Evolutionary conservation across 306 rosid species (phyloP), one percentile per base, ranked within the genome.

Genomic region (Hippophae gyantsensis): DNA sequence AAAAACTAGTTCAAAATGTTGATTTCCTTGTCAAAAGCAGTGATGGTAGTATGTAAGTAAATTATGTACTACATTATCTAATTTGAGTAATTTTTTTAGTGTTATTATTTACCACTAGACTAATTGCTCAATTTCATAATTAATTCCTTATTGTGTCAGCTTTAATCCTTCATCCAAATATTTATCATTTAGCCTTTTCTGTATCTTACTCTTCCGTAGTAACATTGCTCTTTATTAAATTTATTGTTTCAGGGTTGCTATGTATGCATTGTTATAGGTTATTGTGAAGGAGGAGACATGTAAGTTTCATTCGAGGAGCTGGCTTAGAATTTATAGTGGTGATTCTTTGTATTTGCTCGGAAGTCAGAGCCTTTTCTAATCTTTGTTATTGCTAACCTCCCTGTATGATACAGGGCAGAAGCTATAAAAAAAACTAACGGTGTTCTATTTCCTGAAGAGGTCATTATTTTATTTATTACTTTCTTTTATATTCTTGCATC

Each of bases 211-310:
- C 45, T 23, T 13, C 52, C 42, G 48, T 63, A 40, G 64, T 77
- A 54, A 65, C 56, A 68, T 53, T 59, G 51, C 54, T 66, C 57
- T 6, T 32, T 32, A 32, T 32, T 32, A 32, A 64, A 56, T 48
- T 63, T 67, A 64, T 69, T 67, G 68, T 67, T 78, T 52, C 87
- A 93, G 99, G 99, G 99, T 72, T 93, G 99, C 82, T 93, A 88
- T 68, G 99, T 88, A 62, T 93, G 99, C 86, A 93, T 88, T 60
- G 77, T 93, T 58, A 77, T 93, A 60, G 97, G 99, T 64, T 93
- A 80, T 68, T 93, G 99, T 45, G 99, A 83, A 71, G 95, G 97
- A 43, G 97, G 99, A 60, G 99, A 93, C 83, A 86, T 93, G 99
- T 93, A 72, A 82, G 94, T 68, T 41, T 14, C 63, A 48, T 50